Evolutionary conservation across 2,329 filamentous ascomycete species (phyloP), one percentile per base, ranked within the genome.

Genomic region (Penicillium occitanis): DNA sequence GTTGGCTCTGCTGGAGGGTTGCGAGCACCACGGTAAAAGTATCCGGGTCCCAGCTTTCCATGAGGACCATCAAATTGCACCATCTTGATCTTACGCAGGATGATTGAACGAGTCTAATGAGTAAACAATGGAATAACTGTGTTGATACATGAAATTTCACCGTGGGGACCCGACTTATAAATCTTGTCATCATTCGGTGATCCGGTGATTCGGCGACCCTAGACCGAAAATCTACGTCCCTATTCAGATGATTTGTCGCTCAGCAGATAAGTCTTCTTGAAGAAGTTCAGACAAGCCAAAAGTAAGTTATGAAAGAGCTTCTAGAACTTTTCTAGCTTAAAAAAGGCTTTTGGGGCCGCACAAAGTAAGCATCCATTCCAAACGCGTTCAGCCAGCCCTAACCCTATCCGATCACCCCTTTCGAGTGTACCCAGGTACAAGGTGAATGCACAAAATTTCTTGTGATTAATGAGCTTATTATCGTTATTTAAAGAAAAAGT

Each of bases 1-100:
- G 30, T 66, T 5, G 64, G 59, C 17, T 66, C 58, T 37, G 64
- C 64, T 22, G 64, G 64, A 30, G 64, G 64, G n/a, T 66, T 58
- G 17, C 58, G 64, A 48, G 50, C 48, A 5, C 48, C 64, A 8
- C 42, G 59, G 22, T 37, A 48, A 5, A 57, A 46, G 58, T 66
- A 62, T 10, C 30, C 5, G 17, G 59, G 48, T 17, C 35, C 22
- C 8, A 66, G 35, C 19, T 50, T 58, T 19, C 58, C 58, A 40
- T 46, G 28, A 17, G 64, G 64, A 25, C 48, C 64, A 13, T 66
- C 40, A 50, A 66, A 66, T 58, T 66, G 64, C 25, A 66, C 64
- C 64, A 66, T 66, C 33, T 55, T 57, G 57, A 48, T 19, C 19
- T 8, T 7, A 14, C 17, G 13, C 5, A 40, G n/a, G 53, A 40